Percentiles rank a stretch among this genome's conserved stretches.
Conservation (phyloP, 2,329 filamentous ascomycete species). For the Plectosphaerella cucumerina region DNA sequence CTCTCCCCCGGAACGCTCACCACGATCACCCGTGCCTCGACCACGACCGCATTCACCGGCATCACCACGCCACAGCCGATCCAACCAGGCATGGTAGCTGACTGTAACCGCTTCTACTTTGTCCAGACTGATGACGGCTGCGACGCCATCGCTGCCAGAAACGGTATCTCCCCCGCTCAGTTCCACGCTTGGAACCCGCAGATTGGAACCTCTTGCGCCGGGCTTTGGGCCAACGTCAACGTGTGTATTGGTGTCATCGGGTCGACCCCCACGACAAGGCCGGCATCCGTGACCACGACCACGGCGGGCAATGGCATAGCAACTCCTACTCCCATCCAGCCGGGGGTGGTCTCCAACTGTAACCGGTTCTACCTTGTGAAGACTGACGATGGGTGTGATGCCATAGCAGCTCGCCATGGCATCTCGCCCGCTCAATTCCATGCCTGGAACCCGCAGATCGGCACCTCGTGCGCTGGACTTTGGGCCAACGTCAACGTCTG, state of each 20-base stretch:
- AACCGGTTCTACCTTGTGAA: constrained; percentile 21
- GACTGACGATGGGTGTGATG: constrained; percentile 26
- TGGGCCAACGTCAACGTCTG: constrained; percentile 11
- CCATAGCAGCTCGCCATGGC: neutral
- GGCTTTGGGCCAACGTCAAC: constrained; percentile 4
- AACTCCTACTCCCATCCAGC: constrained; percentile 23
- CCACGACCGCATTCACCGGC: neutral
- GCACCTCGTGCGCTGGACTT: constrained; percentile 10
- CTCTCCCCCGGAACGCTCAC: neutral
- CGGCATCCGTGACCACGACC: neutral
- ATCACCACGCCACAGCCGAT: constrained; percentile 9
- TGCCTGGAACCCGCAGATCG: constrained; percentile 14
- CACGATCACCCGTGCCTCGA: neutral
- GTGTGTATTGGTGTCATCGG: constrained; percentile 4
- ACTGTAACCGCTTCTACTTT: constrained; percentile 16
- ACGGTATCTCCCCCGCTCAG: constrained; percentile 9
- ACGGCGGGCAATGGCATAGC: constrained; percentile 13
- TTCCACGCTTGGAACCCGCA: constrained; percentile 15
- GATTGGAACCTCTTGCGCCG: constrained; percentile 1
- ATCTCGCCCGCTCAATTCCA: constrained; percentile 12
- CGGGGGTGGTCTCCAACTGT: constrained; percentile 22
- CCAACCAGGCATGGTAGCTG: constrained; percentile 13
- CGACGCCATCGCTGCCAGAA: constrained; percentile 4
- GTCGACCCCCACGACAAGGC: constrained; percentile 1
- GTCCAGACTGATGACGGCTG: constrained; percentile 11